phyloP scores from a whole-genome alignment of 2,329 filamentous ascomycete genomes.

The Fusarium beomiforme region DNA sequence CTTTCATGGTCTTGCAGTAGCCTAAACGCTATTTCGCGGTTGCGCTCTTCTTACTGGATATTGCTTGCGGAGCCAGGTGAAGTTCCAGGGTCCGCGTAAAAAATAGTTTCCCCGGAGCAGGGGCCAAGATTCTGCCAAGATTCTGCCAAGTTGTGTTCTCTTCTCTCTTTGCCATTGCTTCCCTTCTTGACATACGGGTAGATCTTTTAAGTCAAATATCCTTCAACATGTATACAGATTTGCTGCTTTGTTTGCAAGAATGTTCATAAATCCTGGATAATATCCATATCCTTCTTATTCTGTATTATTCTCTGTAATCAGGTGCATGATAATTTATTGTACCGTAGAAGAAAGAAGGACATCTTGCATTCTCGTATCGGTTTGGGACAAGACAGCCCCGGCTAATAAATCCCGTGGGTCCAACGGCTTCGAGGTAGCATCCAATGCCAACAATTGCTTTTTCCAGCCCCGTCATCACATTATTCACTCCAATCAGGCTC shows the following conservation, averaged over 20 bases:
- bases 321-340: too few species aligned
- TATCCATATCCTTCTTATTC: too few species aligned
- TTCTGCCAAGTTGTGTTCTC: not conserved
- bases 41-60: not conserved
- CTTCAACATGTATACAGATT: too few species aligned
- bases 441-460: not conserved
- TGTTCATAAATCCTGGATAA: too few species aligned
- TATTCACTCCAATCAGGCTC: not conserved
- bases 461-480: not conserved
- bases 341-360: fast-evolving
- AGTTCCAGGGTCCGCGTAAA: not conserved
- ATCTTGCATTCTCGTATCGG: not conserved
- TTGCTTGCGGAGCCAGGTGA: too few species aligned
- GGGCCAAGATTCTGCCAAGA: not conserved
- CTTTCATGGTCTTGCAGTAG: not conserved
- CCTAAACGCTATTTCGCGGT: not conserved
- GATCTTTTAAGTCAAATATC: too few species aligned
- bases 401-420: not conserved
- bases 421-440: not conserved
- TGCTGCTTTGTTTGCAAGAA: too few species aligned
- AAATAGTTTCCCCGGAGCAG: not conserved
- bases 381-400: too few species aligned
- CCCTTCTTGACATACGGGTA: too few species aligned
- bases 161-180: not conserved
- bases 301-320: not conserved